A percentile compares a stretch with the other conserved stretches of the same genome.
Evolutionary conservation across 2,329 filamentous ascomycete genomes (phyloP).

Genomic region (Talaromyces sp.): DNA sequence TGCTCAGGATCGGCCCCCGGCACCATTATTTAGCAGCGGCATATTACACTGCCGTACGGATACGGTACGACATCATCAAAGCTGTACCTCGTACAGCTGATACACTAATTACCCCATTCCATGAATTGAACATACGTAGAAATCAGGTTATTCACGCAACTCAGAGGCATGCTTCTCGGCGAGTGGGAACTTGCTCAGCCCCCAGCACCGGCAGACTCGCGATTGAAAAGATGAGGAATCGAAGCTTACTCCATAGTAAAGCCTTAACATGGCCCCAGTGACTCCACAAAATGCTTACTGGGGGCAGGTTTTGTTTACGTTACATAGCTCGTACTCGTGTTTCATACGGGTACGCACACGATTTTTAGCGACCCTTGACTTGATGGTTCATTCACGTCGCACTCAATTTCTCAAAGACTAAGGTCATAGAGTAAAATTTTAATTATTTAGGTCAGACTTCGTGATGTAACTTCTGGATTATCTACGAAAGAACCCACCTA

Average conservation of each 20-base stretch:
- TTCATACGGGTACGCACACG: background rate
- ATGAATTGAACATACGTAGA: background rate
- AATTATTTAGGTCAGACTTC: background rate
- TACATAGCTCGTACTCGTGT: background rate
- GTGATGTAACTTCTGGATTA: background rate
- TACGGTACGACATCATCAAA: slow-evolving; percentile 1
- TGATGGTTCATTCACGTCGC: background rate
- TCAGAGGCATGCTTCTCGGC: background rate
- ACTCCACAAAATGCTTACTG: slow-evolving; percentile 2
- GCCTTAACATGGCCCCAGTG: background rate
- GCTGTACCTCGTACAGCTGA: background rate
- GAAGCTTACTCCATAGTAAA: background rate
- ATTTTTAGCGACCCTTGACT: background rate
- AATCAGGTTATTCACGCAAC: slow-evolving; percentile 3
- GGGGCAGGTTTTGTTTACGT: background rate
- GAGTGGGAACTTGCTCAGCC: background rate
- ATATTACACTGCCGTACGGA: background rate
- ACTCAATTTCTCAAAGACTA: background rate
- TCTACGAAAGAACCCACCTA: background rate
- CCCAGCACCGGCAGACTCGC: background rate
- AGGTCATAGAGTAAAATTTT: background rate
- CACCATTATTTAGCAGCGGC: background rate
- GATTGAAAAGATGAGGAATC: background rate
- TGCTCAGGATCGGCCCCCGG: background rate
- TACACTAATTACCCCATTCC: background rate